These are phyloP conservation scores for Russula vinacea DNA, from an alignment of 768 basidiomycete genomes.

Conservation along the genomic window DNA sequence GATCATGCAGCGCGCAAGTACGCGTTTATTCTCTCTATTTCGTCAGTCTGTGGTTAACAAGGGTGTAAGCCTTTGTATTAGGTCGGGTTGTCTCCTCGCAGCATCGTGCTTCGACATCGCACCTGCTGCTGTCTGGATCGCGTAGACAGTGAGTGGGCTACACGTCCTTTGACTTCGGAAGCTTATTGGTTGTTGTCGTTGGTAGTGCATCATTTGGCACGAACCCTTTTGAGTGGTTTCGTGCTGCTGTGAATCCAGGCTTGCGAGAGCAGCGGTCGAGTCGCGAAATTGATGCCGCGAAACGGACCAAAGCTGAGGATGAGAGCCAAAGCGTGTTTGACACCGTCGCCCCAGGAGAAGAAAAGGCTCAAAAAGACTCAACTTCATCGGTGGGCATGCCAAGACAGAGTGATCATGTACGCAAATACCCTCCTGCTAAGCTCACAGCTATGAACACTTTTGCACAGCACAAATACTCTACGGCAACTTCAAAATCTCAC, in stretches of 20 bases:
- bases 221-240: conserved; percentile 30
- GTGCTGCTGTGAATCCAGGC: conserved; percentile 20
- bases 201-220: conserved; percentile 27
- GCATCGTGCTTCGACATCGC: conserved; percentile 12
- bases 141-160: conserved; percentile 28
- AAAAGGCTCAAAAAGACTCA: conserved; percentile 3
- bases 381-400: conserved; percentile 6
- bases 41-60: not conserved
- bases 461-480: conserved; percentile 85
- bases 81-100: conserved; percentile 10
- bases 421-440: not conserved
- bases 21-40: not conserved
- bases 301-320: conserved; percentile 44
- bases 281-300: conserved; percentile 35
- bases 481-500: conserved; percentile 90
- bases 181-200: not conserved
- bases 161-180: not conserved
- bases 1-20: conserved; percentile 21
- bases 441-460: not conserved
- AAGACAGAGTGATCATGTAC: conserved; percentile 26
- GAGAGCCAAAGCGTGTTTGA: conserved; percentile 54
- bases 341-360: conserved; percentile 9
- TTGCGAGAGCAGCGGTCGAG: conserved; percentile 21
- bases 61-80: conserved; percentile 4
- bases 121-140: conserved; percentile 18